Evolutionary conservation across 176 grass and related monocot genomes (phyloP).

Genomic region (Bothriochloa decipiens): DNA sequence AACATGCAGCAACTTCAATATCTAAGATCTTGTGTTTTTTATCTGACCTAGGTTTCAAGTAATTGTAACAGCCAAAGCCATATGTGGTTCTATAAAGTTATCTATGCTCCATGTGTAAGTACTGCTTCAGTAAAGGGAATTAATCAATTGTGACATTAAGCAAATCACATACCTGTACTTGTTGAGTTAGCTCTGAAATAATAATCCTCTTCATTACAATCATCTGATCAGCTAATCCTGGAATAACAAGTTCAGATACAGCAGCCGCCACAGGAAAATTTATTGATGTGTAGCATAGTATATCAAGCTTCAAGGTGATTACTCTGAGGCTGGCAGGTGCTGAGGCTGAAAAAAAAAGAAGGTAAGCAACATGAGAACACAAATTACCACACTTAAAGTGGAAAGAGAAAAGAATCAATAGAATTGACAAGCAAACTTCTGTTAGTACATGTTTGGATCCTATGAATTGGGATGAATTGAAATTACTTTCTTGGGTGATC

Average conservation of each 20-base stretch:
- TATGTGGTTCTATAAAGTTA: background rate
- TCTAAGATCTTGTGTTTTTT: background rate
- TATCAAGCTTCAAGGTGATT: slow-evolving; percentile 75
- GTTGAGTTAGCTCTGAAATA: slow-evolving; percentile 58
- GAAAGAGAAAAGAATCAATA: background rate
- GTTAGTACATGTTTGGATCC: background rate
- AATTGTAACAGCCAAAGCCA: background rate
- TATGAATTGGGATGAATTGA: background rate
- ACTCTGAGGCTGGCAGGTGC: slow-evolving; percentile 55
- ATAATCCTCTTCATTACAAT: slow-evolving; percentile 59
- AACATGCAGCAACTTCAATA: background rate
- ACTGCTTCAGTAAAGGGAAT: slow-evolving; percentile 10
- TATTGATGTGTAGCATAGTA: slow-evolving; percentile 78
- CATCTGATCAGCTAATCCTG: slow-evolving; percentile 81
- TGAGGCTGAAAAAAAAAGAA: slow-evolving; percentile 50
- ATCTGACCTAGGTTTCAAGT: background rate
- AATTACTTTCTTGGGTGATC: background rate
- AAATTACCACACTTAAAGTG: slow-evolving; percentile 32
- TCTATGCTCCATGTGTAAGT: background rate
- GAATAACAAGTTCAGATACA: slow-evolving; percentile 77
- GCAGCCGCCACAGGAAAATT: slow-evolving; percentile 56
- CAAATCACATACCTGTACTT: slow-evolving; percentile 57
- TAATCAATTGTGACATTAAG: slow-evolving; percentile 6
- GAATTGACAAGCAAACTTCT: slow-evolving; percentile 20
- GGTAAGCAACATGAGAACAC: slow-evolving; percentile 8